phyloP scores from a whole-genome alignment of 106 monocot species.

The Acanthochlamys bracteata region DNA sequence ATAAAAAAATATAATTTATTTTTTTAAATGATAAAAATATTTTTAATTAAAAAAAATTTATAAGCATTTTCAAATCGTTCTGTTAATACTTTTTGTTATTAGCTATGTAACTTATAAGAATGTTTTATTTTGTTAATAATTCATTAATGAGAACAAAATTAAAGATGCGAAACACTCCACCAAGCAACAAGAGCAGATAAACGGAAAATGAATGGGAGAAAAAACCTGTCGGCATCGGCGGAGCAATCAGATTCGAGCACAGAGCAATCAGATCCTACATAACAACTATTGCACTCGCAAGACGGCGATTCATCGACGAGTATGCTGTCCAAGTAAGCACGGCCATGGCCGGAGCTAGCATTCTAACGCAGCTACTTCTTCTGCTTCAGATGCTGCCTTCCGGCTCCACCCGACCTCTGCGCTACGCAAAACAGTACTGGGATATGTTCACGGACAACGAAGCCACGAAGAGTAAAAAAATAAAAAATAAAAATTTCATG shows the following conservation, averaged over 20 bases:
- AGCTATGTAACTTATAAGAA: too few species aligned
- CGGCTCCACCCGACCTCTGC: constrained; percentile 29
- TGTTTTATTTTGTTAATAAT: too few species aligned
- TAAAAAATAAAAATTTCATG: too few species aligned
- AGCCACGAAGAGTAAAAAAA: constrained; percentile 6
- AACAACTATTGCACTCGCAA: constrained; percentile 85
- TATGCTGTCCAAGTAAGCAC: constrained; percentile 53
- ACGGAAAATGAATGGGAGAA: not conserved
- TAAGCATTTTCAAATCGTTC: too few species aligned
- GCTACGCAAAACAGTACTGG: not conserved
- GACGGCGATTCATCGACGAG: constrained; percentile 21
- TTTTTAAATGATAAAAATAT: too few species aligned
- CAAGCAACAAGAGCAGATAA: too few species aligned
- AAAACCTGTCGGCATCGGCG: constrained; percentile 49
- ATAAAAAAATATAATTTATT: too few species aligned
- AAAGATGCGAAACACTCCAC: too few species aligned
- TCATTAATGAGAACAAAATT: too few species aligned
- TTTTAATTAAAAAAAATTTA: too few species aligned
- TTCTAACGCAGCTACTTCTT: constrained; percentile 46
- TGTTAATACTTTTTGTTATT: too few species aligned
- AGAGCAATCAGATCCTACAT: constrained; percentile 50
- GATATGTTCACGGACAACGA: constrained; percentile 8
- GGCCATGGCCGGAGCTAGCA: constrained; percentile 67
- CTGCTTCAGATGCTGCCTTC: constrained; percentile 53
- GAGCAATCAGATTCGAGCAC: constrained; percentile 25